Conservation (phyloP, 2,329 filamentous ascomycete species). For the Rhynchosporium secalis region DNA sequence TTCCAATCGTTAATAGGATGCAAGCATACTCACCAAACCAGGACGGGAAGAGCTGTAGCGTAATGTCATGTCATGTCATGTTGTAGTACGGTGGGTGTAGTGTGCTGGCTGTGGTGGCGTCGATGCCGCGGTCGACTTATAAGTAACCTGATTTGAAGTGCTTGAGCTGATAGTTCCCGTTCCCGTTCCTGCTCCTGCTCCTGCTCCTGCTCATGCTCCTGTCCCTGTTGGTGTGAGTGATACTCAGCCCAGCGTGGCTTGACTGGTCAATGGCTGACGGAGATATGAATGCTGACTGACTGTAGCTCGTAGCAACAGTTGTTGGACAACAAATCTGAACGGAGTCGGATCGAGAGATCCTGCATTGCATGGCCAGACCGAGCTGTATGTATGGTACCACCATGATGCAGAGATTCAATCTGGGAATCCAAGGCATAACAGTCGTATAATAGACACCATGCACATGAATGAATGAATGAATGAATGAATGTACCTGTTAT, state of each 20-base stretch:
- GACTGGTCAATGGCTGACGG: background rate
- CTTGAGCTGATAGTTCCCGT: too few relatives aligned
- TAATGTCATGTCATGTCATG: background rate
- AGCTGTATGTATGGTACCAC: too few relatives aligned
- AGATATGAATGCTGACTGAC: background rate
- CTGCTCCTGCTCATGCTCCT: background rate
- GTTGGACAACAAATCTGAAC: background rate
- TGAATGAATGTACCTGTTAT: too few relatives aligned
- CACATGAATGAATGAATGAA: too few relatives aligned
- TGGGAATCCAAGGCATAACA: too few relatives aligned
- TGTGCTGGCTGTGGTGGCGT: too few relatives aligned
- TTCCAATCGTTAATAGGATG: background rate
- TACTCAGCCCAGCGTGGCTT: background rate
- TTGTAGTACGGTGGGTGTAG: too few relatives aligned
- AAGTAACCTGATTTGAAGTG: background rate
- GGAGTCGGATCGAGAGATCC: background rate
- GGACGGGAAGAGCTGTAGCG: background rate
- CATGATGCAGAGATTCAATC: too few relatives aligned
- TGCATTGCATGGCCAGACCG: background rate
- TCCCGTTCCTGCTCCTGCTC: background rate
- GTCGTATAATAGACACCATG: too few relatives aligned
- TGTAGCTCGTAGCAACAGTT: background rate
- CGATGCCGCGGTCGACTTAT: background rate
- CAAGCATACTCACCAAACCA: background rate
- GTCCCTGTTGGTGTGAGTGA: background rate